These are phyloP conservation scores for Drechmeria coniospora DNA, from an alignment of 2,329 filamentous ascomycete genomes.

Conservation along the genomic window DNA sequence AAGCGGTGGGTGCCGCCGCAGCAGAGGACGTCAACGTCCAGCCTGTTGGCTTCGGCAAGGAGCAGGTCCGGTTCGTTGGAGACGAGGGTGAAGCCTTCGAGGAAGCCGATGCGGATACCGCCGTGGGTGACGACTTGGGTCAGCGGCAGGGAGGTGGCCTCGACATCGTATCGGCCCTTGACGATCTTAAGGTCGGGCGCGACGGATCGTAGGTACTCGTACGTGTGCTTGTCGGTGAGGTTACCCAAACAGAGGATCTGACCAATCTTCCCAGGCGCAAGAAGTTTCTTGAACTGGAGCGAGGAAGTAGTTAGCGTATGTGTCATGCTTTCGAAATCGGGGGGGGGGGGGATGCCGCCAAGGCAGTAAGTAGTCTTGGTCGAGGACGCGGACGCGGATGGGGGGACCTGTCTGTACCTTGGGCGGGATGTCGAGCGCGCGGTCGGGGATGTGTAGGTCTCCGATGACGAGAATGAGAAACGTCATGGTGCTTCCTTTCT, in stretches of 20 bases:
- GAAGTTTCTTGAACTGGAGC: conserved; percentile 79
- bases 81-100: conserved; percentile 54
- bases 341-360: conserved; percentile 2
- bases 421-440: conserved; percentile 76
- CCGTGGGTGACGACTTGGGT: conserved; percentile 53
- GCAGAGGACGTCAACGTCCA: conserved; percentile 55
- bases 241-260: conserved; percentile 71
- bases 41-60: conserved; percentile 50
- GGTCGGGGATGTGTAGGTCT: conserved; percentile 86
- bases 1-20: conserved; percentile 54
- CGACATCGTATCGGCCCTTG: conserved; percentile 51
- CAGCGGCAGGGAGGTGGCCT: conserved; percentile 48
- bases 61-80: conserved; percentile 51
- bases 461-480: conserved; percentile 84
- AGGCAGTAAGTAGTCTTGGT: too few relatives aligned
- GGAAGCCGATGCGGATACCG: conserved; percentile 48
- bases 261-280: conserved; percentile 69
- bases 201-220: conserved; percentile 64
- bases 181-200: conserved; percentile 59
- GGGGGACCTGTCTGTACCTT: conserved; percentile 42
- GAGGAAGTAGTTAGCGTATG: not conserved
- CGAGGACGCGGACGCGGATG: too few relatives aligned
- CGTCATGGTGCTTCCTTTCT: conserved; percentile 42
- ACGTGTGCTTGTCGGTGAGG: conserved; percentile 64
- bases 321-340: not conserved